A percentile compares a stretch with the other conserved stretches of the same genome.
phyloP scores from a whole-genome alignment of 345 rosid species.

The Salix udensis region DNA sequence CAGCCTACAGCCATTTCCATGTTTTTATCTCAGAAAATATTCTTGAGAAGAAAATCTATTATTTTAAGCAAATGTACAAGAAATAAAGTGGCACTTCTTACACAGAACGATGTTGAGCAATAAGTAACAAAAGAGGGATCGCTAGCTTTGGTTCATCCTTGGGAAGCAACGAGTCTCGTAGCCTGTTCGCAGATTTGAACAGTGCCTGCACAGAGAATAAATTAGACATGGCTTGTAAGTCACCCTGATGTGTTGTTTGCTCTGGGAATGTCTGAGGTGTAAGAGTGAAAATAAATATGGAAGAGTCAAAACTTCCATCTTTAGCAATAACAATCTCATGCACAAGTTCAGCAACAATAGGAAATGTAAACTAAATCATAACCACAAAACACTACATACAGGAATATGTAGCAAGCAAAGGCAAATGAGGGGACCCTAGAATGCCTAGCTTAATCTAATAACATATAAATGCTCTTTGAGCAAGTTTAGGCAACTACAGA shows the following conservation, averaged over 20 bases:
- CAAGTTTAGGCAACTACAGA: not conserved
- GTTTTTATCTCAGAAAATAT: not conserved
- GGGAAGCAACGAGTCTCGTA: conserved; percentile 87
- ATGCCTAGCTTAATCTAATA: not conserved
- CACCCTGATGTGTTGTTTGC: not conserved
- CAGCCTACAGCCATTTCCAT: not conserved
- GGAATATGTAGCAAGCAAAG: not conserved
- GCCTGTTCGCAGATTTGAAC: conserved; percentile 84
- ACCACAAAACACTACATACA: not conserved
- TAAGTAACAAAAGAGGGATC: conserved; percentile 77
- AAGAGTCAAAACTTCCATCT: not conserved
- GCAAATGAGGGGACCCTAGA: not conserved
- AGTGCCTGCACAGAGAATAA: conserved; percentile 59
- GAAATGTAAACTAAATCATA: not conserved
- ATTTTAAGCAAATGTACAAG: not conserved
- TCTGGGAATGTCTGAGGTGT: not conserved
- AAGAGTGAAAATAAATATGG: not conserved
- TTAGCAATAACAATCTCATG: not conserved
- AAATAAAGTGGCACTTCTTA: conserved; percentile 38
- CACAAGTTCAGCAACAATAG: not conserved
- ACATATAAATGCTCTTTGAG: not conserved
- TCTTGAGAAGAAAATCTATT: not conserved
- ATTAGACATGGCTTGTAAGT: not conserved
- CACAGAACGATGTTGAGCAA: conserved; percentile 96
- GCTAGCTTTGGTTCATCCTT: conserved; percentile 95